A percentile compares a stretch with the other conserved stretches of the same genome.
phyloP scores from a whole-genome alignment of 768 basidiomycete species.

The Lactarius quietus region DNA sequence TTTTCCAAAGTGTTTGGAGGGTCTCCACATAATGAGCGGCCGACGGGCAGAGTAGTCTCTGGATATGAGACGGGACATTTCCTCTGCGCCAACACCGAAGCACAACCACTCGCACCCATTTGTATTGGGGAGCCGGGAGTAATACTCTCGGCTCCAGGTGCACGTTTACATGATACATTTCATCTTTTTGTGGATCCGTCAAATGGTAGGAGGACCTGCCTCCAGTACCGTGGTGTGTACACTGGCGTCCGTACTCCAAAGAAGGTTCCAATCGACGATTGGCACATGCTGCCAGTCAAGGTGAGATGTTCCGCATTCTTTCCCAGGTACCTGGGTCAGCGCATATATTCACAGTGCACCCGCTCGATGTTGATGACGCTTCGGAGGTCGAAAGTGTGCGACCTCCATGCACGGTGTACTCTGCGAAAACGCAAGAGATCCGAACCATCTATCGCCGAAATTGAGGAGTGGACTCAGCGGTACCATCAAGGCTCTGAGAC shows the following conservation, averaged over 20 bases:
- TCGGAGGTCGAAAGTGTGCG: background rate
- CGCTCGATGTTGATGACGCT: rapidly evolving
- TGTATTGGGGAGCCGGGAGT: constrained; percentile 1
- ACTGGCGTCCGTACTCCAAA: background rate
- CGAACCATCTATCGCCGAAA: background rate
- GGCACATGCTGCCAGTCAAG: background rate
- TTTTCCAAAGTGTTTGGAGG: constrained; percentile 1
- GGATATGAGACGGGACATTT: background rate
- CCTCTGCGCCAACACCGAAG: background rate
- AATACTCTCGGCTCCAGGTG: background rate
- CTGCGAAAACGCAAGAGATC: background rate
- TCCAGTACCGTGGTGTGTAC: background rate
- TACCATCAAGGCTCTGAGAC: too few species aligned
- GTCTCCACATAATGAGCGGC: rapidly evolving
- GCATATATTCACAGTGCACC: background rate
- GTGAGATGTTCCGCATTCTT: background rate
- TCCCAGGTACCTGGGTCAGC: background rate
- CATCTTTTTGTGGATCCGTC: background rate
- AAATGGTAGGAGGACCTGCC: background rate
- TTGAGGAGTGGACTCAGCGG: background rate
- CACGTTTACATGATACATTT: background rate
- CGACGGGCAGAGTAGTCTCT: background rate
- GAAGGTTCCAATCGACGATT: background rate
- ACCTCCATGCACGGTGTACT: background rate
- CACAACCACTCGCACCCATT: background rate